A percentile compares a stretch with the other conserved stretches of the same genome.
Conservation (phyloP, 2,329 filamentous ascomycete species). For the Aaosphaeria pasadenensis region DNA sequence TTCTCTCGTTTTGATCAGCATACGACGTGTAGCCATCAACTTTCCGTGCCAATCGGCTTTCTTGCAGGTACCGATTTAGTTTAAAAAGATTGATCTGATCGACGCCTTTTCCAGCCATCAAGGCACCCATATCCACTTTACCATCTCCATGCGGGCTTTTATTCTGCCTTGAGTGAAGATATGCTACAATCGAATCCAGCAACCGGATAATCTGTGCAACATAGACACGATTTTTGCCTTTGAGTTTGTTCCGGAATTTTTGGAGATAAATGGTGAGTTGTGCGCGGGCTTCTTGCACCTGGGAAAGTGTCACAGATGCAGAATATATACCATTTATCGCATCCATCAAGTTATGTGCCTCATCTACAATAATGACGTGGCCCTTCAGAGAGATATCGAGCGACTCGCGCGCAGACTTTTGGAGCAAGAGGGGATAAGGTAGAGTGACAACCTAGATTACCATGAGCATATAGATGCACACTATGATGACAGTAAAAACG, state of each 20-base stretch:
- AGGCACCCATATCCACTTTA: constrained; percentile 65
- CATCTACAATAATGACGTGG: constrained; percentile 92
- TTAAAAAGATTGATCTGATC: constrained; percentile 96
- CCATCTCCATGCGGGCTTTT: constrained; percentile 39
- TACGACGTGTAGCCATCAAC: constrained; percentile 82
- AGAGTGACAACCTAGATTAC: constrained; percentile 70
- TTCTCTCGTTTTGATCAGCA: constrained; percentile 19
- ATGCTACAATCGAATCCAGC: constrained; percentile 72
- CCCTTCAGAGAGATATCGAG: constrained; percentile 80
- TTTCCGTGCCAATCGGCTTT: constrained; percentile 90
- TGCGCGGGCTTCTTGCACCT: constrained; percentile 68
- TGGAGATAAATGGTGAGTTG: constrained; percentile 82
- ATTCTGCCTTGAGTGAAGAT: constrained; percentile 56
- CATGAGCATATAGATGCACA: constrained; percentile 7
- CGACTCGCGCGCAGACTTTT: constrained; percentile 82
- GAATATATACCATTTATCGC: constrained; percentile 86
- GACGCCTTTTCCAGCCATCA: constrained; percentile 80
- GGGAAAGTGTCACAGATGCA: constrained; percentile 67
- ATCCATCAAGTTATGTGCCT: constrained; percentile 97
- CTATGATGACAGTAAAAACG: not conserved
- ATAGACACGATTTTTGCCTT: constrained; percentile 88
- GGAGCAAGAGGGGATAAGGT: constrained; percentile 86
- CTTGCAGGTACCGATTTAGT: constrained; percentile 80
- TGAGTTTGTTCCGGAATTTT: constrained; percentile 83
- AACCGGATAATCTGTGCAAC: constrained; percentile 83